Evolutionary conservation across 345 rosid species (phyloP), one percentile per base, ranked within the genome.

Genomic region (Citrus reticulata): DNA sequence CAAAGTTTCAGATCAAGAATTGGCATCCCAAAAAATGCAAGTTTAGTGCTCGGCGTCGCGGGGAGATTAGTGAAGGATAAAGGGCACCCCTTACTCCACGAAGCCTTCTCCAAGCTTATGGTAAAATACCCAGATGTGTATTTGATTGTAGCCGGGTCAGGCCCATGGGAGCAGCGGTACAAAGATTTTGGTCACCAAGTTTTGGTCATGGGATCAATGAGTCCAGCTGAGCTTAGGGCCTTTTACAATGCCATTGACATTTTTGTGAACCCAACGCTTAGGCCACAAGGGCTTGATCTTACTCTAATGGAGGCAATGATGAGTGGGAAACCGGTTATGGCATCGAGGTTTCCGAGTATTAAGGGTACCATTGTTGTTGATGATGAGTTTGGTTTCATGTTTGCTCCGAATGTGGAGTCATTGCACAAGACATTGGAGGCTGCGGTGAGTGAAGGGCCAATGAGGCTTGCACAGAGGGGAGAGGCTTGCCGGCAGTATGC

Each of bases 231-330:
- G 30, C 70, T 94, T 10, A 90, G 79, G 73, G 91, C 86, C 10
- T 94, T 96, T 57, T 96, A 96, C 79, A 96, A 93, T 51, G 87
- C 89, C 0, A 91, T 96, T 2, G 98, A 96, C 69, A 60, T 96
- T 22, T 93, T 94, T 66, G 90, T 94, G 51, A 96, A 96, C 72
- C 99, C 98, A 0, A 96, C 97, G 1, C 87, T 96, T 1, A 86
- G 99, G 81, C 99, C 99, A 16, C 98, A 93, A 77, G 98, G 99
- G 9, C 92, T 95, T 20, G 98, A 95, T 85, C 85, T 95, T 0
- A 95, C 98, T 2, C 84, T 93, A 32, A 90, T 91, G 98, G 99
- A 94, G 78, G 98, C 97, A 0, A 96, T 96, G 99, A 84, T 94
- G 91, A 90, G 94, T 72, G 98, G 99, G 37, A 96, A 85, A 76